Evolutionary conservation across 169 alveolate species (phyloP), one percentile per base, ranked within the genome.

Genomic region (Hammondia hammondi): DNA sequence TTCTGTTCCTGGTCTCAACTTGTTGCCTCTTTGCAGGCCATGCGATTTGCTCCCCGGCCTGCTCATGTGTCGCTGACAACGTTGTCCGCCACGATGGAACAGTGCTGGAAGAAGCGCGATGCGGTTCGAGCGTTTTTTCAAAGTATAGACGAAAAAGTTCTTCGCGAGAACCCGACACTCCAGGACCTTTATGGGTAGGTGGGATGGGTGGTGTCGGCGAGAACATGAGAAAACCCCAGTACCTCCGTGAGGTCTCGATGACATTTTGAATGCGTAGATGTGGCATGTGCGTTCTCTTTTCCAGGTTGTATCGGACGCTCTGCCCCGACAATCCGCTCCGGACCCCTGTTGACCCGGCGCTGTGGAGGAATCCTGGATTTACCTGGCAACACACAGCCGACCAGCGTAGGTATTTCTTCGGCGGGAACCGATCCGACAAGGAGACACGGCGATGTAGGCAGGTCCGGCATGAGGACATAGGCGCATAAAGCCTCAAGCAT

Each of bases 1-100:
- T 39, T 10, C 48, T 77, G 87, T 4, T 39, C 48, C 48, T 10
- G 87, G 12, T 77, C 19, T 17, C 45, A 39, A 10, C 45, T 39
- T 82, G 32, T 27, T 21, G 56, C 32, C n/a, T 46, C 67, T 21
- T 2, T 46, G 90, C 71, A 88, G 94, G 89, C 94, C n/a, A 24
- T 73, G 72, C 96, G 96, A 29, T 93, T 35, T 43, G 89, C 92
- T 35, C 93, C 94, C 7, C 46, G 67, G 43, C 32, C 81, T 32
- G 39, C 94, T 67, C 94, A 87, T 37, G 92, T 93, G 29, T 71
- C 96, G 37, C 12, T 94, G 81, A 9, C 35, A 37, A 19, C 43
- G 48, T 93, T 93, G 39, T 70, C 95, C 17, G 39, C 61, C 45
- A 39, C 43, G 39, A 5, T 93, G 91, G 67, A 29, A 6, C 48